phyloP scores from a whole-genome alignment of 768 basidiomycete genomes.

The Filobasidium floriforme region DNA sequence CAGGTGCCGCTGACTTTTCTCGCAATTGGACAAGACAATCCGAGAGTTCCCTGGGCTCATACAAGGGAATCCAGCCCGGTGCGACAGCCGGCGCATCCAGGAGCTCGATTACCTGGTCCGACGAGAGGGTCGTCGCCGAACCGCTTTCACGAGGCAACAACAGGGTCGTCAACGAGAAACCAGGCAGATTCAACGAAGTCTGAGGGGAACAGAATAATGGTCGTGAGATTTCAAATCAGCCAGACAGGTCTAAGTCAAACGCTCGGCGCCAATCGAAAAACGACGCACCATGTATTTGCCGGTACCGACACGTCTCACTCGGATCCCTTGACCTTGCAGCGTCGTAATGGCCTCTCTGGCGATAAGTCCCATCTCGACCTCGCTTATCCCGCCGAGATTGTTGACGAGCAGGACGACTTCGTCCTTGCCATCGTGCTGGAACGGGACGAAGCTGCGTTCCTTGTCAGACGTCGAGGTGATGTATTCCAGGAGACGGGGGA shows the following conservation, averaged over 20 bases:
- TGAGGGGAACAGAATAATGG: not conserved
- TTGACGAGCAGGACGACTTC: slow-evolving; percentile 52
- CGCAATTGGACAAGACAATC: not conserved
- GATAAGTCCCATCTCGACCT: slow-evolving; percentile 40
- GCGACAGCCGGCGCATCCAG: slow-evolving; percentile 50
- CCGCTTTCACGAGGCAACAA: slow-evolving; percentile 48
- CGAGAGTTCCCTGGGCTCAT: slow-evolving; percentile 2
- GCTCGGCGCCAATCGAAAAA: not conserved
- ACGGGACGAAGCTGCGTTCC: slow-evolving; percentile 46
- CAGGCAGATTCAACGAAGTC: slow-evolving; percentile 48
- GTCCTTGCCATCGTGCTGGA: slow-evolving; percentile 54
- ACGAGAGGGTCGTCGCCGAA: slow-evolving; percentile 21
- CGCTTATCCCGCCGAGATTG: slow-evolving; percentile 43
- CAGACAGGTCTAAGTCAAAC: not conserved
- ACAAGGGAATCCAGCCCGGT: slow-evolving; percentile 79
- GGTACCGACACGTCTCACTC: slow-evolving; percentile 57
- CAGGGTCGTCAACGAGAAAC: slow-evolving; percentile 53
- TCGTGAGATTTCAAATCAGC: no score
- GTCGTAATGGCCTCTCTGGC: slow-evolving; percentile 29
- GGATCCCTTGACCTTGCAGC: slow-evolving; percentile 46
- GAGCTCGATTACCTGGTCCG: slow-evolving; percentile 40
- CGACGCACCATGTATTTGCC: slow-evolving; percentile 78
- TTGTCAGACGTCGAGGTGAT: slow-evolving; percentile 44
- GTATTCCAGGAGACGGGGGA: slow-evolving; percentile 43
- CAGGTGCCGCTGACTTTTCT: not conserved